A percentile compares a stretch with the other conserved stretches of the same genome.
These are phyloP conservation scores for Physcia stellaris DNA, from an alignment of 495 filamentous ascomycete species.

Conservation along the genomic window DNA sequence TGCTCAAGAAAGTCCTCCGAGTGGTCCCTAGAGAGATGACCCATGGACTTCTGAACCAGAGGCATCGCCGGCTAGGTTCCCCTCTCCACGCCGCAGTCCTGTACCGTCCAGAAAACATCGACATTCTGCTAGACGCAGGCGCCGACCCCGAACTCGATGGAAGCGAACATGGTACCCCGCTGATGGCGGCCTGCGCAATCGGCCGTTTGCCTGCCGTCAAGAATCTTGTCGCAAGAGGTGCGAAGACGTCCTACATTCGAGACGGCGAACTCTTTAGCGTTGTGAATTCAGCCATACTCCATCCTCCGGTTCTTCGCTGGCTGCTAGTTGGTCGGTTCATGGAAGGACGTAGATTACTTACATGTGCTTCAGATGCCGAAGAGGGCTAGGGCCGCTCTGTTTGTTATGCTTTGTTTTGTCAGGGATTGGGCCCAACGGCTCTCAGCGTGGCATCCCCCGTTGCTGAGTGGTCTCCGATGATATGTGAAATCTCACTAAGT, in stretches of 20 bases:
- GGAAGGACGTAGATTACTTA: too few species aligned
- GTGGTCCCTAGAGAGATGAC: not conserved
- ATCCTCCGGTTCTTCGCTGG: constrained; percentile 6
- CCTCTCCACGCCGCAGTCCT: constrained; percentile 5
- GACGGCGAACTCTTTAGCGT: constrained; percentile 5
- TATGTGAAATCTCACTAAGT: too few species aligned
- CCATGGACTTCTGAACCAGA: not conserved
- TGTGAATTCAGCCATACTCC: constrained; percentile 2
- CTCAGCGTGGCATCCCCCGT: too few species aligned
- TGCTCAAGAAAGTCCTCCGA: constrained; percentile 1
- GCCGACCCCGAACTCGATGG: constrained; percentile 10
- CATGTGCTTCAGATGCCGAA: too few species aligned
- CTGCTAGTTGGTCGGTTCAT: constrained; percentile 10
- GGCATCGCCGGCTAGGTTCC: not conserved
- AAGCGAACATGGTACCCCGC: constrained; percentile 7
- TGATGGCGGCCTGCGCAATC: constrained; percentile 12
- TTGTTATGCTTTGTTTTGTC: too few species aligned
- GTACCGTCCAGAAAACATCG: not conserved
- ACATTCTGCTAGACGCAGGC: constrained; percentile 5
- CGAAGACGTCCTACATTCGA: constrained; percentile 4
- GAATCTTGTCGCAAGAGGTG: constrained; percentile 8
- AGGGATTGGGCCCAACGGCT: too few species aligned
- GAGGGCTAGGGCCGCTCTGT: too few species aligned
- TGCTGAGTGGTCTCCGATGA: too few species aligned
- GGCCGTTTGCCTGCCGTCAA: constrained; percentile 7